Percentiles rank a stretch among this genome's conserved stretches.
These are phyloP conservation scores for Phyllosticta ampelicida DNA, from an alignment of 2,329 filamentous ascomycete genomes.

Conservation along the genomic window DNA sequence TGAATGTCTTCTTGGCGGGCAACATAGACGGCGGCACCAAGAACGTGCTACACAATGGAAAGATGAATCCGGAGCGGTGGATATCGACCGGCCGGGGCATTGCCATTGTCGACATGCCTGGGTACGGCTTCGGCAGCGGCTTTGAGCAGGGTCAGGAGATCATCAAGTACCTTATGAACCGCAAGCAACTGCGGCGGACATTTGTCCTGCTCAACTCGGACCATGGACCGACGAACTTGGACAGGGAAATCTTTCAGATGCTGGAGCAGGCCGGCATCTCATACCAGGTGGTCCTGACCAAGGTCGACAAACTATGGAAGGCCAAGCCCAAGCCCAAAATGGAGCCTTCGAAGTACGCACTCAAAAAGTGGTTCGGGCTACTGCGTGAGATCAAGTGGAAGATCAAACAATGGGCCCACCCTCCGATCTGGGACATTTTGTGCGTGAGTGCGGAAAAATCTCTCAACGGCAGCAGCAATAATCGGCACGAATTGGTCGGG, in stretches of 20 bases:
- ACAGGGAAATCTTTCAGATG: constrained; percentile 46
- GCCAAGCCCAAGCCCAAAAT: constrained; percentile 17
- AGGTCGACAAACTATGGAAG: constrained; percentile 48
- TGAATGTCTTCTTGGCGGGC: constrained; percentile 54
- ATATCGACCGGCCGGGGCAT: constrained; percentile 36
- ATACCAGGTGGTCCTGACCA: constrained; percentile 56
- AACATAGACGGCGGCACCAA: constrained; percentile 5
- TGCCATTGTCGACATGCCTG: constrained; percentile 56
- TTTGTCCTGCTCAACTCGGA: constrained; percentile 55
- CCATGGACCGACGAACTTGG: constrained; percentile 53
- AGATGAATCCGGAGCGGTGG: constrained; percentile 7
- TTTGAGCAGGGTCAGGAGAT: constrained; percentile 56
- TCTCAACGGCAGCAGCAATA: constrained; percentile 29
- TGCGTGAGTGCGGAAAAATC: constrained; percentile 44
- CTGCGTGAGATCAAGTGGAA: not conserved
- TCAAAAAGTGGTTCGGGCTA: constrained; percentile 16
- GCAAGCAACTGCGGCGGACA: constrained; percentile 51
- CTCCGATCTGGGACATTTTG: constrained; percentile 48
- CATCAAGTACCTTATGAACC: constrained; percentile 53
- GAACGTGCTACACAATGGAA: not conserved
- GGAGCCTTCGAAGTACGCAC: constrained; percentile 16
- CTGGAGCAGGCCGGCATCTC: constrained; percentile 47
- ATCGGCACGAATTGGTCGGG: constrained; percentile 37
- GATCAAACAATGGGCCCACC: constrained; percentile 12
- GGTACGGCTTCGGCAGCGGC: constrained; percentile 54